Evolutionary conservation across 2,329 filamentous ascomycete genomes (phyloP).

Genomic region (Shiraia sp.): DNA sequence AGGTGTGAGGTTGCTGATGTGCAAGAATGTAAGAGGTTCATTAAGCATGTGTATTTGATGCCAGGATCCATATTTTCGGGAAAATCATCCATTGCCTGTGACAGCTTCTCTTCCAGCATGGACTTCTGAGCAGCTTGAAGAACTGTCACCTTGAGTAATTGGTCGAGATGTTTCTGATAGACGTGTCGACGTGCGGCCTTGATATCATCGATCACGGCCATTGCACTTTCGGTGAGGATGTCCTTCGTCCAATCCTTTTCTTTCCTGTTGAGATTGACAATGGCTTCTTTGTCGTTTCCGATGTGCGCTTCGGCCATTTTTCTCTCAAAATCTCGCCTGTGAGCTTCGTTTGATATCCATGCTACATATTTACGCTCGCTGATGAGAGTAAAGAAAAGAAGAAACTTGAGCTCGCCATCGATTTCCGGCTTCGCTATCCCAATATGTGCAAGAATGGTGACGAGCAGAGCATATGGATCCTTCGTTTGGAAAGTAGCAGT

Average conservation of each 20-base stretch:
- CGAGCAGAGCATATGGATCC: slow-evolving; percentile 14
- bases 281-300: neutral
- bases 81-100: slow-evolving; percentile 1
- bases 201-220: slow-evolving; percentile 5
- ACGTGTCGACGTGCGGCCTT: slow-evolving; percentile 9
- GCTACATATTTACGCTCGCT: slow-evolving; percentile 5
- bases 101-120: neutral
- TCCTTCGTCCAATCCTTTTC: slow-evolving; percentile 5
- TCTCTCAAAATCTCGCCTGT: slow-evolving; percentile 1
- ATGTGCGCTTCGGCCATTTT: slow-evolving; percentile 2
- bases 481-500: slow-evolving; percentile 16
- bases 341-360: slow-evolving; percentile 3
- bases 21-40: neutral
- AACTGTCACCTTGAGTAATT: slow-evolving; percentile 13
- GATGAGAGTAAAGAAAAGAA: slow-evolving; percentile 14
- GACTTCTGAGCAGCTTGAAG: slow-evolving; percentile 20
- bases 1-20: neutral
- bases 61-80: neutral
- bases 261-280: neutral
- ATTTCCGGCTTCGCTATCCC: slow-evolving; percentile 17
- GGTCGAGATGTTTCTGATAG: slow-evolving; percentile 6
- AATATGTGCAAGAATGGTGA: slow-evolving; percentile 22
- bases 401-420: slow-evolving; percentile 18
- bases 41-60: neutral
- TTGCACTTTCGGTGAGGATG: neutral